These are phyloP conservation scores for Plantago ovata DNA, from an alignment of 257 asterid genomes.

Conservation along the genomic window DNA sequence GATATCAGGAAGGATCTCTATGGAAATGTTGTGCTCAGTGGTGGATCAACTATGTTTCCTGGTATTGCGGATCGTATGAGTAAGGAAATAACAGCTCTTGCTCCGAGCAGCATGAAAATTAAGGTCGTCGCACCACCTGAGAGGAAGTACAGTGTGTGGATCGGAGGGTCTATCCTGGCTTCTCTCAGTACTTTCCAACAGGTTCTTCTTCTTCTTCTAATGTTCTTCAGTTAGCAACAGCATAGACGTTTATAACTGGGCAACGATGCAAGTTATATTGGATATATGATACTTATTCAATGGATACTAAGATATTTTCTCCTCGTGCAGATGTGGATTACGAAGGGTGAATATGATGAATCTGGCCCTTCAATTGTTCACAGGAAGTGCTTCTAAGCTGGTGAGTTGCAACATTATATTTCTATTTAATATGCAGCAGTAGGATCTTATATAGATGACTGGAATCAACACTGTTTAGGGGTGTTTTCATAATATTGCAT, in stretches of 20 bases:
- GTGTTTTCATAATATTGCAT: background rate
- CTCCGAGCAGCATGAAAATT: conserved; percentile 64
- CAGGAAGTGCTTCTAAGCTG: conserved; percentile 54
- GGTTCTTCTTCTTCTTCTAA: conserved; percentile 25
- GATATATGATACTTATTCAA: background rate
- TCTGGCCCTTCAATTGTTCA: conserved; percentile 68
- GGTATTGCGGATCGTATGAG: conserved; percentile 70
- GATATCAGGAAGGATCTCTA: conserved; percentile 64
- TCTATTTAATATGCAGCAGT: background rate
- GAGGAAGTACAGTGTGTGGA: conserved; percentile 75
- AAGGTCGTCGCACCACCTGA: conserved; percentile 72
- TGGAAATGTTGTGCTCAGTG: conserved; percentile 65
- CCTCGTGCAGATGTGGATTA: conserved; percentile 55
- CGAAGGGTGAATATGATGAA: conserved; percentile 54
- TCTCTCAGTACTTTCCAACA: conserved; percentile 72
- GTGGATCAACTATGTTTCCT: conserved; percentile 73
- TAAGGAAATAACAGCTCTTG: conserved; percentile 63
- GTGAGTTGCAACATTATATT: conserved; percentile 1
- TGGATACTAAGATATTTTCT: conserved; percentile 6
- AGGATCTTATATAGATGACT: no score
- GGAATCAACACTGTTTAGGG: no score
- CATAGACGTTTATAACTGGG: background rate
- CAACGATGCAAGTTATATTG: background rate
- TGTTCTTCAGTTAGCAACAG: background rate
- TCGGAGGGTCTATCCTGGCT: conserved; percentile 65